phyloP scores from a whole-genome alignment of 2,329 filamentous ascomycete species.

The Aspergillus ochraceus region DNA sequence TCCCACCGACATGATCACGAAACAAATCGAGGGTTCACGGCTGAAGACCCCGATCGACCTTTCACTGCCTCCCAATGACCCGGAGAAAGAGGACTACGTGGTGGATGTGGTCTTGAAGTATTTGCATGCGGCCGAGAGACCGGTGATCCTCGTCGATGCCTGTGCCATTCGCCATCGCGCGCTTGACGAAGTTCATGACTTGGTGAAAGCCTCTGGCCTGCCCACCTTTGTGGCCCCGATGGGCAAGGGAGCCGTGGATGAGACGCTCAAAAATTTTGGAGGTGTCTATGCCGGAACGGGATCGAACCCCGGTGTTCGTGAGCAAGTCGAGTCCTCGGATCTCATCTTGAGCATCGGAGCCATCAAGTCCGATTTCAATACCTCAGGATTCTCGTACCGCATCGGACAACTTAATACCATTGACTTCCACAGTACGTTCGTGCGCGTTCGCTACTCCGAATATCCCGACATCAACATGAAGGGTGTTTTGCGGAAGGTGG shows the following conservation, averaged over 20 bases:
- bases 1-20: constrained; percentile 75
- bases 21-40: constrained; percentile 72
- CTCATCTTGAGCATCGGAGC: constrained; percentile 45
- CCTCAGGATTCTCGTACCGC: constrained; percentile 77
- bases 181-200: constrained; percentile 67
- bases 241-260: constrained; percentile 82
- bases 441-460: constrained; percentile 73
- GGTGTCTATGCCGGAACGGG: constrained; percentile 84
- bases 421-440: constrained; percentile 76
- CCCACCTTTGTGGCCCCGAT: constrained; percentile 88
- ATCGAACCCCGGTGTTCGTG: constrained; percentile 55
- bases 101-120: constrained; percentile 75
- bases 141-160: constrained; percentile 78
- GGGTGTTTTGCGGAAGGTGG: constrained; percentile 72
- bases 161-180: constrained; percentile 77
- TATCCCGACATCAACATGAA: constrained; percentile 80
- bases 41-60: constrained; percentile 72
- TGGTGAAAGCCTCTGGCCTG: constrained; percentile 71
- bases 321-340: constrained; percentile 43
- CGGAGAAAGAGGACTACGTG: constrained; percentile 76
- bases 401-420: constrained; percentile 78
- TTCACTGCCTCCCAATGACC: constrained; percentile 62
- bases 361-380: constrained; percentile 49
- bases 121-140: constrained; percentile 70
- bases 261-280: constrained; percentile 72